Base-by-base conservation (phyloP, 2,329 filamentous ascomycete species). In the Sarocladiaceae sp. region DNA sequence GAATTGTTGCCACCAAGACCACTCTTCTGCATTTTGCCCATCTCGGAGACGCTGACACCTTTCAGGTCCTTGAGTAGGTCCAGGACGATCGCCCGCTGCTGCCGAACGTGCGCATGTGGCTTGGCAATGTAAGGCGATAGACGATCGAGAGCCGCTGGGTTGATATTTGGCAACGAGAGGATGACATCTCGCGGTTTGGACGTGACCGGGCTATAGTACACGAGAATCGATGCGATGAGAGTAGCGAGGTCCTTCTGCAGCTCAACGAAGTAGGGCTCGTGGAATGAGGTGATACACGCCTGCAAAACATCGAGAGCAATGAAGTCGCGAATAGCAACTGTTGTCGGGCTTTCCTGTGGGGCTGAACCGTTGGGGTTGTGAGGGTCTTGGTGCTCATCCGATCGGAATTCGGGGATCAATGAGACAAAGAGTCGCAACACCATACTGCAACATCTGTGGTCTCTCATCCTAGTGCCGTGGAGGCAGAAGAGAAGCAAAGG, bases 241-340 rank as follows among this genome's bases (percentile, higher is more conserved):
- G 85, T 82, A 1, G 91, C 93, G 20, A 99, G 78, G 50, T 99
- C 92, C 65, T 92, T 93, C 63, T 99, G 94, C 56, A 95, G 82
- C 59, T 99, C 94, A 29, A 97, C 92, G 68, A 97, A 99, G 68
- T 97, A 97, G 0, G 90, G 86, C 59, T 99, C 94, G 69, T 97
- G 89, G 49, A 99, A 83, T 2, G 89, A 95, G 2, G 86, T 89
- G 65, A 97, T 89, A 62, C 88, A 93, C 0, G 91, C 90, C 71
- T 92, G 90, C 48, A 99, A 80, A 2, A 97, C 90, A 58, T 96
- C 88, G 4, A 84, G 84, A 50, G 86, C 90, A 63, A 97, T 92
- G 68, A 92, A 99, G 63, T 96, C 90, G 50, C 92, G 85, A 56
- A 97, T 88, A n/a, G 57, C 57, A 4, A 60, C 46, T 26, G 54